phyloP scores from a whole-genome alignment of 108 stramenopile genomes.

The Cyclotella baltica region DNA sequence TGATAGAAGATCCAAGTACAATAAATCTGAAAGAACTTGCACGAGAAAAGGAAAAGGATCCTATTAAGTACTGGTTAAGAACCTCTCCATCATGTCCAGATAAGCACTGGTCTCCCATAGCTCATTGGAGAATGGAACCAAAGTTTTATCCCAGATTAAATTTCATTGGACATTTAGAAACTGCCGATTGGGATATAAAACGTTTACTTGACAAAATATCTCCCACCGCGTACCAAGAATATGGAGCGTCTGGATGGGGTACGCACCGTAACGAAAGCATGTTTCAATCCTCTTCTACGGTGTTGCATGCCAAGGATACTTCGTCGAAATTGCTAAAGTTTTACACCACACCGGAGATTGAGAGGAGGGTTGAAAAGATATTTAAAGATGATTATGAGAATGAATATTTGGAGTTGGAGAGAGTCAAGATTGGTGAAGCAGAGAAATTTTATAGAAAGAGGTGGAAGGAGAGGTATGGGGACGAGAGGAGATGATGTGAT shows the following conservation, averaged over 20 bases:
- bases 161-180: conserved; percentile 23
- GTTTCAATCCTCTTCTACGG: conserved; percentile 34
- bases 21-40: neutral
- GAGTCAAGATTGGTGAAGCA: conserved; percentile 5
- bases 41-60: neutral
- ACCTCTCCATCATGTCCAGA: neutral
- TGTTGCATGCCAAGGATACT: conserved; percentile 15
- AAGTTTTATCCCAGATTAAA: conserved; percentile 15
- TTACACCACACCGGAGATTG: conserved; percentile 6
- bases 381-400: conserved; percentile 25
- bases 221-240: conserved; percentile 49
- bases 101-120: conserved; percentile 12
- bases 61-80: neutral
- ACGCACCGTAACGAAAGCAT: conserved; percentile 45
- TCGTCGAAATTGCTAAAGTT: neutral
- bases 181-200: conserved; percentile 1
- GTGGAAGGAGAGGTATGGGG: neutral
- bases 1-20: neutral
- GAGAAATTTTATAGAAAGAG: conserved; percentile 4
- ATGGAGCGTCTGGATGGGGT: conserved; percentile 60
- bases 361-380: conserved; percentile 12
- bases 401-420: conserved; percentile 13
- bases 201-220: neutral
- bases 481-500: neutral
- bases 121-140: conserved; percentile 10